Conservation (phyloP, 139 green algal genomes). For the Spirogloea muscicola region DNA sequence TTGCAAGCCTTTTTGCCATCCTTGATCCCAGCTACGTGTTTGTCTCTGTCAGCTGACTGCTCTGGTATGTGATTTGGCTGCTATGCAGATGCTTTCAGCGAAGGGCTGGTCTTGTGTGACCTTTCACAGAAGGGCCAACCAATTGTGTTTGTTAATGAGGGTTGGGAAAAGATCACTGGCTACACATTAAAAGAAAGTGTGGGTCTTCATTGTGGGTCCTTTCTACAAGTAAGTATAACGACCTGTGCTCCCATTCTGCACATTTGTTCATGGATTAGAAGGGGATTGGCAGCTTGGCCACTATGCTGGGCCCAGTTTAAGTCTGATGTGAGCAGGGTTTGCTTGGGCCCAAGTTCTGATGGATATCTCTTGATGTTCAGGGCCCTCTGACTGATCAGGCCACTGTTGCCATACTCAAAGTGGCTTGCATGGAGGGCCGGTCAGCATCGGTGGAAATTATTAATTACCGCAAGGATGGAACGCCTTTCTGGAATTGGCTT, state of each 20-base stretch:
- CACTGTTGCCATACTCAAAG: too few relatives aligned
- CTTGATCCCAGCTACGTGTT: too few relatives aligned
- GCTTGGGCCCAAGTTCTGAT: too few relatives aligned
- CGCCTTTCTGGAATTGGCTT: conserved; percentile 96
- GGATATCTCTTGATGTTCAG: too few relatives aligned
- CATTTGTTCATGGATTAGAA: too few relatives aligned
- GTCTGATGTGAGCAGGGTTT: too few relatives aligned
- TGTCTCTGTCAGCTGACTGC: neutral
- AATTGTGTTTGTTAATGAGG: conserved; percentile 73
- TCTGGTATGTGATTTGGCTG: neutral
- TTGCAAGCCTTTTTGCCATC: too few relatives aligned
- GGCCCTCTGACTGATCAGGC: too few relatives aligned
- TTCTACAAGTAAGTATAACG: conserved; percentile 31
- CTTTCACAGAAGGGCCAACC: conserved; percentile 54
- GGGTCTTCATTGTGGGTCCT: conserved; percentile 13
- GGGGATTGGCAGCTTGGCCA: too few relatives aligned
- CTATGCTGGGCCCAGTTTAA: too few relatives aligned
- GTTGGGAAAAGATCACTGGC: conserved; percentile 61
- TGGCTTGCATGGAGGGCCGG: neutral
- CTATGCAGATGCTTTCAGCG: conserved; percentile 61
- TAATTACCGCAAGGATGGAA: conserved; percentile 74
- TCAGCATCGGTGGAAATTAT: conserved; percentile 70
- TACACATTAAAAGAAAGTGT: conserved; percentile 29
- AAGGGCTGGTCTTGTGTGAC: conserved; percentile 75
- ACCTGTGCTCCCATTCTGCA: too few relatives aligned